phyloP scores from a whole-genome alignment of 306 rosid species.

The Clitoria ternatea region DNA sequence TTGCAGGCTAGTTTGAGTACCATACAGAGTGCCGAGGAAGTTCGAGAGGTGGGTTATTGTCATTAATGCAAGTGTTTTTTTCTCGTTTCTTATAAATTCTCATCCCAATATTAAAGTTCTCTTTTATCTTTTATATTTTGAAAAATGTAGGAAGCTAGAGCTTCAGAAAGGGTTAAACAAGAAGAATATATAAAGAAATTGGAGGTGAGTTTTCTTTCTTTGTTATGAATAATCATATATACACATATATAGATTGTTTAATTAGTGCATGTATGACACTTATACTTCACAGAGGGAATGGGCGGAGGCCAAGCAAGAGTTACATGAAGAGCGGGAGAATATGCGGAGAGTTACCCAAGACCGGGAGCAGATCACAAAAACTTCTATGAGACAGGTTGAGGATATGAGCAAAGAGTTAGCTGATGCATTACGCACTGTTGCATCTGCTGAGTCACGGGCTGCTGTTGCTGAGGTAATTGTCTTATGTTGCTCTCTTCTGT shows the following conservation, averaged over 20 bases:
- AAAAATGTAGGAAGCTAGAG: constrained; percentile 79
- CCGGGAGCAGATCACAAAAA: constrained; percentile 63
- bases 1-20: constrained; percentile 81
- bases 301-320: constrained; percentile 91
- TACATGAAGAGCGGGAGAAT: constrained; percentile 72
- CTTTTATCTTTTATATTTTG: constrained; percentile 12
- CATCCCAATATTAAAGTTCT: constrained; percentile 1
- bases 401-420: constrained; percentile 77
- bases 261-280: neutral
- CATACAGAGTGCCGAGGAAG: constrained; percentile 78
- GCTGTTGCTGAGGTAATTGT: constrained; percentile 75
- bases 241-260: too few species aligned
- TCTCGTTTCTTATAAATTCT: neutral
- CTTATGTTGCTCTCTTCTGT: neutral
- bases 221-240: neutral
- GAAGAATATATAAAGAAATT: constrained; percentile 66
- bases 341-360: constrained; percentile 55
- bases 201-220: constrained; percentile 55
- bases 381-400: constrained; percentile 73
- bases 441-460: constrained; percentile 83
- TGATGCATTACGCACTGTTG: constrained; percentile 58
- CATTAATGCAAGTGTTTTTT: neutral
- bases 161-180: constrained; percentile 71
- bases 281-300: constrained; percentile 76
- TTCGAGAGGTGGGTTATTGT: constrained; percentile 64